Evolutionary conservation across 73 alveolate species (phyloP), one percentile per base, ranked within the genome.

Genomic region (Paraurostyla sp.): DNA sequence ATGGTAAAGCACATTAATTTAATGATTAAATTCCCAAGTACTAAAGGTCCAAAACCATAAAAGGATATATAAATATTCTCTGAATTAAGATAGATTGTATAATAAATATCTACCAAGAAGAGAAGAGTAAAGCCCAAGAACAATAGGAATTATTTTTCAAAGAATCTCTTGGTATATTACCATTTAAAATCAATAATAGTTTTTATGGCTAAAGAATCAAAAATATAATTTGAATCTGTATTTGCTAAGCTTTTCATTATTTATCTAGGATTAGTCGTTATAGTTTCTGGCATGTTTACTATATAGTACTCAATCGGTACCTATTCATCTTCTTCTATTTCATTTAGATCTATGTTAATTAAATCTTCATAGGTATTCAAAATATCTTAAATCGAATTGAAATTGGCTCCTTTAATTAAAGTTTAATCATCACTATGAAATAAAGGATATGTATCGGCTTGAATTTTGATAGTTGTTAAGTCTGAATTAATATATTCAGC

Each of bases 101-200:
- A 46, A 75, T 11, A 43, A 25, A 46, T 6, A 33, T 75, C 87
- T 25, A 30, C 32, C 9, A 75, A 4, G 9, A 48, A 22, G 11
- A 51, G 15, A 4, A 75, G 6, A 3, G n/a, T 46, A 30, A 75
- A 48, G 48, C 9, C 32, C 4, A 50, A 4, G 40, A 46, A 50
- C 0, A 75, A 2, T 9, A n/a, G 9, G 60, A 75, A 30, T 22
- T 75, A 32, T 46, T 75, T 46, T 22, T 13, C 2, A 49, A 16
- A 75, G 30, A 48, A 75, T n/a, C 35, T 18, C 51, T 75, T 75
- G 42, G 87, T 75, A 50, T 75, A 75, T 29, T 16, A 20, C 87
- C 87, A 75, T 49, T 75, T 75, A 33, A 23, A 75, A 50, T 75
- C 40, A 36, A 75, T 75, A 6, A 75, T 75, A 4, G 69, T 75